These are phyloP conservation scores for Kewa caespitosa DNA, from an alignment of 179 eudicot genomes.

Conservation along the genomic window DNA sequence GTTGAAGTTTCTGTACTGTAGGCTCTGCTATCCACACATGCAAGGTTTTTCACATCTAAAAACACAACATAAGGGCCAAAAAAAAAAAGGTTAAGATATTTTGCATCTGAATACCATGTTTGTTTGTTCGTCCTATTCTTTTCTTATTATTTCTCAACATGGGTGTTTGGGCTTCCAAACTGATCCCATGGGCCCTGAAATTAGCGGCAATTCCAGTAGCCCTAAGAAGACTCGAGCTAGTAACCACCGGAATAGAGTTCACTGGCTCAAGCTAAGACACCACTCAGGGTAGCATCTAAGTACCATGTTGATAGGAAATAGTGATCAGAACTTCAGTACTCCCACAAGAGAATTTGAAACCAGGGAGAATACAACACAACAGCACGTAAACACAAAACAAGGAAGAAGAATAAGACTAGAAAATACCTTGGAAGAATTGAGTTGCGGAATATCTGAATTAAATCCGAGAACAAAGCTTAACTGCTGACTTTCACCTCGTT, in stretches of 20 bases:
- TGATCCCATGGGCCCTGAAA: too few species aligned
- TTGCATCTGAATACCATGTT: too few species aligned
- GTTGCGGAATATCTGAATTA: slow-evolving; percentile 55
- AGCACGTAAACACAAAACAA: neutral
- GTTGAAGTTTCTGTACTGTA: neutral
- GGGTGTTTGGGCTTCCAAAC: too few species aligned
- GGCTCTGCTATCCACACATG: neutral
- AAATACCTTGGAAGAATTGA: slow-evolving; percentile 82
- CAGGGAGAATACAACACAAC: neutral
- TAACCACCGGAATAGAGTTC: too few species aligned
- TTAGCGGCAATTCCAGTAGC: too few species aligned
- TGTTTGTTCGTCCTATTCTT: too few species aligned
- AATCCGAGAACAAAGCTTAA: slow-evolving; percentile 84
- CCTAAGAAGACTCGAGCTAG: too few species aligned
- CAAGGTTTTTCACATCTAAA: neutral
- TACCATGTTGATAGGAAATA: neutral
- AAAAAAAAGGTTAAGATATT: too few species aligned
- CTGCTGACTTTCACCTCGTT: slow-evolving; percentile 63
- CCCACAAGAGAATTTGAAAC: neutral
- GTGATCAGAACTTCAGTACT: neutral
- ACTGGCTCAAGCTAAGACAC: too few species aligned
- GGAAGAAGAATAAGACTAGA: neutral
- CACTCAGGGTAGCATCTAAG: too few species aligned
- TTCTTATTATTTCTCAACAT: too few species aligned
- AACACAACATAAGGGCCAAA: neutral